Evolutionary conservation across 78 protist genomes (phyloP).

Genomic region (Protostelium mycophagum): DNA sequence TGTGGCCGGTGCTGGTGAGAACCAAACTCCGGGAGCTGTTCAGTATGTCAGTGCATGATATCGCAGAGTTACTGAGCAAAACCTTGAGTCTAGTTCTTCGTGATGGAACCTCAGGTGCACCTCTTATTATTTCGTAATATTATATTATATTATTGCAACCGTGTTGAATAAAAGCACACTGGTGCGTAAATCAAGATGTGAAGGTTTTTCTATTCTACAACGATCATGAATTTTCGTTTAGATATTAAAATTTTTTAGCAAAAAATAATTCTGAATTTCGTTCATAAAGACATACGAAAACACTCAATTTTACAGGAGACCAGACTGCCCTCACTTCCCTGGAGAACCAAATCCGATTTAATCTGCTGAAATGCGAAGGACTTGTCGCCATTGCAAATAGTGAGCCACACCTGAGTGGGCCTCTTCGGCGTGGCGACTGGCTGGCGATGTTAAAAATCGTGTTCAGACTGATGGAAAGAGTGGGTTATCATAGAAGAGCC

Average conservation of each 20-base stretch:
- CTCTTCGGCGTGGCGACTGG: neutral
- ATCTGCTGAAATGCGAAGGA: neutral
- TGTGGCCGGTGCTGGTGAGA: neutral
- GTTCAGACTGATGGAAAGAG: neutral
- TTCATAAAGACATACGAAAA: too few relatives aligned
- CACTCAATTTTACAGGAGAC: neutral
- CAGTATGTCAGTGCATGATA: neutral
- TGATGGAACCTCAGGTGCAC: neutral
- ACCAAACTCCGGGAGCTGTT: neutral
- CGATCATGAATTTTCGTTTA: too few relatives aligned
- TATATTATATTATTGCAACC: too few relatives aligned
- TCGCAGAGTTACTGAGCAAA: neutral
- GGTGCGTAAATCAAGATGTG: too few relatives aligned
- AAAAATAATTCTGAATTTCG: too few relatives aligned
- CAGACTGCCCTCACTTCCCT: neutral
- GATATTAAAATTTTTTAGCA: too few relatives aligned
- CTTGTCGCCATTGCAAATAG: neutral
- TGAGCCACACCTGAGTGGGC: neutral
- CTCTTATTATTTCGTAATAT: too few relatives aligned
- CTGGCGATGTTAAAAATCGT: neutral
- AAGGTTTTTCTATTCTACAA: too few relatives aligned
- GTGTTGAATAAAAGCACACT: too few relatives aligned
- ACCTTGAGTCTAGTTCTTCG: neutral
- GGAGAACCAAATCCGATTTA: neutral
- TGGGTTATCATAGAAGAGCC: neutral